Conservation (phyloP, 768 basidiomycete genomes). For the Leccinum ochraceum region DNA sequence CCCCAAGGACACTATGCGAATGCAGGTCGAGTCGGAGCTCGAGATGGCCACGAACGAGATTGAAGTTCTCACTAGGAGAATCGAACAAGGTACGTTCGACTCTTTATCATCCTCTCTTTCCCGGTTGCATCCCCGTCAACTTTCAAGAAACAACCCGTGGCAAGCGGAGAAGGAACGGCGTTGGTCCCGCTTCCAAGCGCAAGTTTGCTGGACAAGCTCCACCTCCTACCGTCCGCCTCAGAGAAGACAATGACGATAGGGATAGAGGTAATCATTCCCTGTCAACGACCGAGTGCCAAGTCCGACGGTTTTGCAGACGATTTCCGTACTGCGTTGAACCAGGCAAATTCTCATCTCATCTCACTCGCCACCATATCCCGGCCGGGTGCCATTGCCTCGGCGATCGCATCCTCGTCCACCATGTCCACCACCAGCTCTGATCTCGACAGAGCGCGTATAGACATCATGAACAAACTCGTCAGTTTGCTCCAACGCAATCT, state of each 20-base stretch:
- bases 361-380: slow-evolving; percentile 52
- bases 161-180: slow-evolving; percentile 32
- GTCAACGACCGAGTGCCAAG: background rate
- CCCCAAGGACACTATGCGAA: slow-evolving; percentile 59
- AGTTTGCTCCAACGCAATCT: slow-evolving; percentile 66
- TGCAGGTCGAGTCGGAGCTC: slow-evolving; percentile 76
- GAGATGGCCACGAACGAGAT: slow-evolving; percentile 77
- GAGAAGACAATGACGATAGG: slow-evolving; percentile 37
- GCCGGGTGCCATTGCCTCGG: slow-evolving; percentile 32
- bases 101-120: background rate
- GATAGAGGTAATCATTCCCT: slow-evolving; percentile 31
- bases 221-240: slow-evolving; percentile 26
- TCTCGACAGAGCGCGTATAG: slow-evolving; percentile 55
- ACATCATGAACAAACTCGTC: slow-evolving; percentile 65
- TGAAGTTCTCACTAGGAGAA: slow-evolving; percentile 53
- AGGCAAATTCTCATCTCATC: slow-evolving; percentile 59
- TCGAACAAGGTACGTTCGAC: slow-evolving; percentile 42
- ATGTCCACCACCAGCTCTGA: slow-evolving; percentile 40
- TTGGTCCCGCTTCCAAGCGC: slow-evolving; percentile 30
- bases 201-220: slow-evolving; percentile 38
- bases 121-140: background rate
- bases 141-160: slow-evolving; percentile 31
- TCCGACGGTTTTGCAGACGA: slow-evolving; percentile 50
- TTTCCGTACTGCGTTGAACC: slow-evolving; percentile 69
- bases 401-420: slow-evolving; percentile 42